Percentiles rank a stretch among this genome's conserved stretches.
Evolutionary conservation across 140 eudicot genomes (phyloP).

Genomic region (Bidens hawaiensis): DNA sequence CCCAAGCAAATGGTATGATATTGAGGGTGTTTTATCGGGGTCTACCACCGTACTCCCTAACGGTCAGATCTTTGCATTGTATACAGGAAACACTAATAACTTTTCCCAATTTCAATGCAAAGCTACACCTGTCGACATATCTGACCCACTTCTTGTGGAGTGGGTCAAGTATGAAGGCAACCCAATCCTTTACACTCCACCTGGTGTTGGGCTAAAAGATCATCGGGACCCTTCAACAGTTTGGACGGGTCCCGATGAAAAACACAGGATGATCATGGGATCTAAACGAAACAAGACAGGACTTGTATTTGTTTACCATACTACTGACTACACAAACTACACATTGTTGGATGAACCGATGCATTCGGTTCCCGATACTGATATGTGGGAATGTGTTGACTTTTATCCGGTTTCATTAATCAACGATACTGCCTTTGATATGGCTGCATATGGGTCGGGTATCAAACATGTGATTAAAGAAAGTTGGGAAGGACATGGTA

Average conservation of each 20-base stretch:
- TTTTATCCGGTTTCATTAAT: constrained; percentile 40
- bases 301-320: constrained; percentile 33
- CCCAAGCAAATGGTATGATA: constrained; percentile 40
- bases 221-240: constrained; percentile 56
- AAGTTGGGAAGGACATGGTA: constrained; percentile 39
- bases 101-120: constrained; percentile 38
- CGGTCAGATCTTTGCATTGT: constrained; percentile 39
- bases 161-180: constrained; percentile 49
- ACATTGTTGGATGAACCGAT: constrained; percentile 26
- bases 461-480: constrained; percentile 54
- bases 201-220: constrained; percentile 37
- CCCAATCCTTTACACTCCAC: constrained; percentile 46
- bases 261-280: constrained; percentile 41
- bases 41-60: constrained; percentile 48
- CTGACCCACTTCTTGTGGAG: constrained; percentile 53
- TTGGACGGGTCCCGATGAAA: constrained; percentile 43
- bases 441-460: constrained; percentile 33
- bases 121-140: constrained; percentile 36
- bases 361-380: constrained; percentile 45
- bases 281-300: constrained; percentile 36
- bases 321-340: constrained; percentile 31
- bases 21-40: constrained; percentile 48
- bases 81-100: constrained; percentile 39
- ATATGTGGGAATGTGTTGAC: constrained; percentile 66
- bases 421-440: constrained; percentile 36